Evolutionary conservation across 75 land plant species (phyloP).

Genomic region (Isoetes taiwanensis): DNA sequence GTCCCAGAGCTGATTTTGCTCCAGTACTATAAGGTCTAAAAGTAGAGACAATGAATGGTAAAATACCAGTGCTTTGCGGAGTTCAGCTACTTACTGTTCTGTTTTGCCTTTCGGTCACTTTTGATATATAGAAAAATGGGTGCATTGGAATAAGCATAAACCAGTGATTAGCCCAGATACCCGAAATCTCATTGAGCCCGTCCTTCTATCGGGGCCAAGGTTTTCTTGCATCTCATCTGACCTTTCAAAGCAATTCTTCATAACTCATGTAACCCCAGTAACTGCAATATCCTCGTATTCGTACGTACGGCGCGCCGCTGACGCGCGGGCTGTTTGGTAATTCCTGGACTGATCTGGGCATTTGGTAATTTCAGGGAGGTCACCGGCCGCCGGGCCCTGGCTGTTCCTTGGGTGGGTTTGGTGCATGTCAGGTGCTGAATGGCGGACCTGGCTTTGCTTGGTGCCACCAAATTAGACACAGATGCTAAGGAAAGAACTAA

Average conservation of each 20-base stretch:
- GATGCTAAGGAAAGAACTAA: too few species aligned
- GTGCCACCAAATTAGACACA: too few species aligned
- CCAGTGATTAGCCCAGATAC: constrained; percentile 22
- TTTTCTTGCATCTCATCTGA: constrained; percentile 10
- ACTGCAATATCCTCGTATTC: constrained; percentile 7
- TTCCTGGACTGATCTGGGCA: constrained; percentile 6
- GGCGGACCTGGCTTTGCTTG: too few species aligned
- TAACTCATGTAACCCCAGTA: constrained; percentile 15
- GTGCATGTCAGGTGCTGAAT: too few species aligned
- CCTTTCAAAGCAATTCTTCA: constrained; percentile 17
- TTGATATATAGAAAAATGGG: constrained; percentile 14
- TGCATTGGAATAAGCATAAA: constrained; percentile 15
- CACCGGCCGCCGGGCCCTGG: constrained; percentile 13
- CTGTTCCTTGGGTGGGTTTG: too few species aligned
- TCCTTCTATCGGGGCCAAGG: constrained; percentile 25
- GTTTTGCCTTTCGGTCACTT: not conserved
- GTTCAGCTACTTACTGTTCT: too few species aligned
- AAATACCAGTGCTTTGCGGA: too few species aligned
- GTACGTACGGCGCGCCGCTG: too few species aligned
- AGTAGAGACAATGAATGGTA: too few species aligned
- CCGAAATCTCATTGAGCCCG: constrained; percentile 26
- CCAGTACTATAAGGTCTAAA: constrained; percentile 20
- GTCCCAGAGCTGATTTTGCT: constrained; percentile 13
- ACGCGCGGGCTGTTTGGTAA: constrained; percentile 14
- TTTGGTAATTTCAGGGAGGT: constrained; percentile 15